Base-by-base conservation (phyloP, 768 basidiomycete genomes). In the Tricholoma furcatifolium region DNA sequence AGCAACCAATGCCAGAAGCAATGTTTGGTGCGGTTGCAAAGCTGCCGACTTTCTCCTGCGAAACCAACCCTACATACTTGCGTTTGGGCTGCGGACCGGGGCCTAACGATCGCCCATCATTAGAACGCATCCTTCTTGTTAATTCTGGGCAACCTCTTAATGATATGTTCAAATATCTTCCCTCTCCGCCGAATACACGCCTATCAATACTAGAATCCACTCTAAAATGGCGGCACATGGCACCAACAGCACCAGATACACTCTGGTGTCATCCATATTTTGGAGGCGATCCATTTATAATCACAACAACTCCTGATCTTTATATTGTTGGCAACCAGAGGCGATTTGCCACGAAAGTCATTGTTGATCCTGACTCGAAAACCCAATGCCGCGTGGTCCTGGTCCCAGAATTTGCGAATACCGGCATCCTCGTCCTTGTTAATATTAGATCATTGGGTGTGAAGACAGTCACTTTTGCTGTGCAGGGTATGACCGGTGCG, bases 231-330 rank as follows among this genome's bases (percentile, higher is more conserved):
- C 76, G 94, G 53, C 96, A 98, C 72, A 84, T 97, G 67, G 94
- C 97, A n/a, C 97, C 97, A 3, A 98, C 97, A 7, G 96, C 96
- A 21, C 97, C 97, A 23, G 97, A 99, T 69, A 99, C 97, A 1
- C 78, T 99, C 3, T 98, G 94, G 94, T 98, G 97, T 62, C 95
- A 98, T 67, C 97, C 97, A 15, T 98, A 88, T 73, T 82, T 88
- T 45, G 76, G 82, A 24, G 73, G 75, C 15, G 97, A 99, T 65
- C 97, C 97, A 0, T 99, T 99, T 71, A 76, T 97, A 51, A 77
- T 99, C 30, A 61, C 72, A n/a, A 79, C 86, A 64, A 87, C 92
- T 8, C 97, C 97, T 14, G 84, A 97, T 64, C 69, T 98, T 24
- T 98, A 98, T 67, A 76, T 95, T 59, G 77, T 95, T n/a, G 97